phyloP scores from a whole-genome alignment of 2,329 filamentous ascomycete species.

The Alternaria conjuncta region DNA sequence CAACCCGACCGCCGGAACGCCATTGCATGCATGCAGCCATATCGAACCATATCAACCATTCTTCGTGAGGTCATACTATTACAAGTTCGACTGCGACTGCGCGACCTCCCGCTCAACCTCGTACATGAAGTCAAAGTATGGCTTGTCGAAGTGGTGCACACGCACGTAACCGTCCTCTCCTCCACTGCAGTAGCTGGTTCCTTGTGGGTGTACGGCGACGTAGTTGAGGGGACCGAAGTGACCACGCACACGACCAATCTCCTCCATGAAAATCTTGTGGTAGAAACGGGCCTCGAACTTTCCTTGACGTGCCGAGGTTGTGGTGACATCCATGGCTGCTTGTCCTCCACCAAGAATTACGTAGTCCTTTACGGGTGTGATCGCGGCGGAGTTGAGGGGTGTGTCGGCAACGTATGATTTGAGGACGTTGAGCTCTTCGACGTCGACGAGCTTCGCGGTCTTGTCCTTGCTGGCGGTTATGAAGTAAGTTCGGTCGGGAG shows the following conservation, averaged over 20 bases:
- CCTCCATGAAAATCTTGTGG: conserved; percentile 99
- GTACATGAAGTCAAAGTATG: conserved; percentile 98
- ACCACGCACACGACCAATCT: conserved; percentile 94
- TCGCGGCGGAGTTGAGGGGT: conserved; percentile 92
- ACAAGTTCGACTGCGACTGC: conserved; percentile 47
- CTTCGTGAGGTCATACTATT: conserved; percentile 26
- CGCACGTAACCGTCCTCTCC: conserved; percentile 99
- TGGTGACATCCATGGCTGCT: conserved; percentile 98
- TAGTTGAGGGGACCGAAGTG: conserved; percentile 98
- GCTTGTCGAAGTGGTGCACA: conserved; percentile 97
- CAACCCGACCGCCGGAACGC: conserved; percentile 41
- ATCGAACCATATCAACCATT: conserved; percentile 20
- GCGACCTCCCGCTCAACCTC: conserved; percentile 86
- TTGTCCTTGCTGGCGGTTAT: conserved; percentile 99
- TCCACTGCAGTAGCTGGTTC: conserved; percentile 91
- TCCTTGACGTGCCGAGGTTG: conserved; percentile 89
- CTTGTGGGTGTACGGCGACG: conserved; percentile 88
- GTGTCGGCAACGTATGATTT: conserved; percentile 95
- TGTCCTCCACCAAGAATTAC: conserved; percentile 98
- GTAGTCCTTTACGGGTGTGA: conserved; percentile 95
- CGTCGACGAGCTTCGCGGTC: conserved; percentile 88
- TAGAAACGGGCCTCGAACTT: conserved; percentile 99
- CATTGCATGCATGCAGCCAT: conserved; percentile 46
- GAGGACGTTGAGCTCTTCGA: conserved; percentile 84
- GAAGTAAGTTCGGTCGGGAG: conserved; percentile 92